Conservation (phyloP, 371 early-diverging fungal species). For the Blakeslea trispora region DNA sequence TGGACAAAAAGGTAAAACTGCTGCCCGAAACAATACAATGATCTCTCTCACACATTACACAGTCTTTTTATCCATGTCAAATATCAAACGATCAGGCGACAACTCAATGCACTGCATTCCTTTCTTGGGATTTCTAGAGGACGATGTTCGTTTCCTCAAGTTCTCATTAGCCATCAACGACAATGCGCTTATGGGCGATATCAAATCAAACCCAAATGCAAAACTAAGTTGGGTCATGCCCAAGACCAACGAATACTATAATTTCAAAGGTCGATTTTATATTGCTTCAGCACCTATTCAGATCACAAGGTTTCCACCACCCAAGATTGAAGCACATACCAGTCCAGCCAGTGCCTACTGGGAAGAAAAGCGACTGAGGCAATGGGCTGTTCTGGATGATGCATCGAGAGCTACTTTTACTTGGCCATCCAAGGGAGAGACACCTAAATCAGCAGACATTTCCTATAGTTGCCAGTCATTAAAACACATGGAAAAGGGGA, state of each 20-base stretch:
- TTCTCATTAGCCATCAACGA: conserved; percentile 64
- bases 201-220: conserved; percentile 60
- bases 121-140: conserved; percentile 58
- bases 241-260: conserved; percentile 67
- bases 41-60: neutral
- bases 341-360: conserved; percentile 65
- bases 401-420: conserved; percentile 64
- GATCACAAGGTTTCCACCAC: conserved; percentile 71
- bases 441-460: too few species aligned
- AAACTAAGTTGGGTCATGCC: conserved; percentile 69
- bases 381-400: conserved; percentile 61
- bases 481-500: conserved; percentile 30
- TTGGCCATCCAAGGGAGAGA: conserved; percentile 56
- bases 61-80: conserved; percentile 53
- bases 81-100: conserved; percentile 49
- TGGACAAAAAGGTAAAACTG: neutral
- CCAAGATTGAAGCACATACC: conserved; percentile 45
- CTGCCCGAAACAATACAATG: neutral
- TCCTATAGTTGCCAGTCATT: conserved; percentile 52
- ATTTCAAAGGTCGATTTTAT: conserved; percentile 70
- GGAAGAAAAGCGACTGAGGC: conserved; percentile 62
- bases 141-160: conserved; percentile 55
- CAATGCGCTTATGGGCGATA: conserved; percentile 59
- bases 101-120: conserved; percentile 51
- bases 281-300: conserved; percentile 73